phyloP scores from a whole-genome alignment of 345 rosid genomes.

The Populus pruinosa region DNA sequence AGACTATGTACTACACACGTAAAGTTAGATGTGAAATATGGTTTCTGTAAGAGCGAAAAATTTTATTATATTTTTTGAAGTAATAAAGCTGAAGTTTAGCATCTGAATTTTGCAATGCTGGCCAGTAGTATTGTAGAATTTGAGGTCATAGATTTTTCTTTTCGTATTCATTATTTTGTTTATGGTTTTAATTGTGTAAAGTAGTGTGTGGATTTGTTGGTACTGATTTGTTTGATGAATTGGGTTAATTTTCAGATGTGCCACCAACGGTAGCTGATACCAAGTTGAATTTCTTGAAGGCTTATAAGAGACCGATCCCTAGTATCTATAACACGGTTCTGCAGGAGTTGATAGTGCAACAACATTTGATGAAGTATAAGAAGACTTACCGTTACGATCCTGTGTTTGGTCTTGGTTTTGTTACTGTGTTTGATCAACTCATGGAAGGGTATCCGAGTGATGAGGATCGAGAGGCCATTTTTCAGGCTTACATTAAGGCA shows the following conservation, averaged over 20 bases:
- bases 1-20: no score
- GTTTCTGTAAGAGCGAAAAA: no score
- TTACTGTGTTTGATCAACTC: conserved; percentile 91
- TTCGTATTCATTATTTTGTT: background rate
- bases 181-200: background rate
- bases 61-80: background rate
- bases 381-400: conserved; percentile 74
- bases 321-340: conserved; percentile 81
- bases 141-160: background rate
- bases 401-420: conserved; percentile 93
- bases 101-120: conserved; percentile 15
- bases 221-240: conserved; percentile 6
- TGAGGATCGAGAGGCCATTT: conserved; percentile 81
- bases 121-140: background rate
- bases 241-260: conserved; percentile 44
- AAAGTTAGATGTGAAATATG: no score
- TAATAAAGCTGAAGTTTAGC: background rate
- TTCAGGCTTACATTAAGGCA: conserved; percentile 74
- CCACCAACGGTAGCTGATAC: conserved; percentile 93
- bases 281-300: conserved; percentile 69
- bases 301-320: conserved; percentile 87
- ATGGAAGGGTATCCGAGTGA: conserved; percentile 98
- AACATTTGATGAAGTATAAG: conserved; percentile 91
- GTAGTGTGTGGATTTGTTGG: background rate
- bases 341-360: conserved; percentile 93